phyloP scores from a whole-genome alignment of 495 filamentous ascomycete species.

The Symbiotaphrina buchneri region DNA sequence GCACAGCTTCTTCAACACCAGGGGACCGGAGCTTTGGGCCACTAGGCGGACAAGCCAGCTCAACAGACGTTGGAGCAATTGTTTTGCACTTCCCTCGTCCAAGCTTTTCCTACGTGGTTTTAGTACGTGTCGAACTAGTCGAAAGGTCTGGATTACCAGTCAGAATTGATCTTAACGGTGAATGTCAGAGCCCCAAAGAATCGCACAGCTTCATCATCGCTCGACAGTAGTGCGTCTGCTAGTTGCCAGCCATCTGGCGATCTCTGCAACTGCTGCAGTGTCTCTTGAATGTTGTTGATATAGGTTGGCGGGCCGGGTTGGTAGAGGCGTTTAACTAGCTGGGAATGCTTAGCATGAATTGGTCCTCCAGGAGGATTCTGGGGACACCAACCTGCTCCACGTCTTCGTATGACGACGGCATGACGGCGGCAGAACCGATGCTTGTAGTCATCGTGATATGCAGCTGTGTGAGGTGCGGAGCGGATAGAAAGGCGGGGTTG shows the following conservation, averaged over 20 bases:
- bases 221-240: conserved; percentile 45
- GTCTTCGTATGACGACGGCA: not conserved
- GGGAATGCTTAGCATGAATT: conserved; percentile 4
- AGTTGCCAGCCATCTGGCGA: conserved; percentile 68
- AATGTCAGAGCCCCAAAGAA: conserved; percentile 94
- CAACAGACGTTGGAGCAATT: conserved; percentile 48
- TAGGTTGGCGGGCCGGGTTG: conserved; percentile 35
- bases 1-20: conserved; percentile 69
- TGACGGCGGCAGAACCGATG: too few species aligned
- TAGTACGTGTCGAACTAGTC: conserved; percentile 4
- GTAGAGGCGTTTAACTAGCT: conserved; percentile 50
- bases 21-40: conserved; percentile 27
- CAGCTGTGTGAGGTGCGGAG: too few species aligned
- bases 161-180: conserved; percentile 74
- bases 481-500: too few species aligned
- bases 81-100: conserved; percentile 30
- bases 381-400: conserved; percentile 3
- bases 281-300: conserved; percentile 46
- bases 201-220: conserved; percentile 42
- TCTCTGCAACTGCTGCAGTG: conserved; percentile 55
- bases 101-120: conserved; percentile 29
- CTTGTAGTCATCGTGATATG: too few species aligned
- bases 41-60: conserved; percentile 39
- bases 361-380: not conserved
- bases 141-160: conserved; percentile 28